Base-by-base conservation (phyloP, 345 rosid species). In the Eucalyptus pauciflora region DNA sequence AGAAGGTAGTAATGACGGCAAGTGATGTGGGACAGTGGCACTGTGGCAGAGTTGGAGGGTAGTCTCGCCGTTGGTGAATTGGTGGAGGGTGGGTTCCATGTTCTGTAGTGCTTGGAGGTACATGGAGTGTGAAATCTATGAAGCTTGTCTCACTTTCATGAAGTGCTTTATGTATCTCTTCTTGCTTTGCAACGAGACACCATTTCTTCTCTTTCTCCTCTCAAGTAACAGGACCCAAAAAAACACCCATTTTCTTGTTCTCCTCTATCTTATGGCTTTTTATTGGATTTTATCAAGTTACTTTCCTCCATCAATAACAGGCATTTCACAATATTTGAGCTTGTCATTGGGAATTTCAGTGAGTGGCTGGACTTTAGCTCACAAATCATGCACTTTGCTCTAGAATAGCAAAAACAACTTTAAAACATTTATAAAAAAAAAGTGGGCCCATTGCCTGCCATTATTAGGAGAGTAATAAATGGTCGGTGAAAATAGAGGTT, bases 371-470 rank as follows among this genome's bases (percentile, higher is more conserved):
- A 64, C 76, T 14, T 7, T 64, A 0, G 60, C 60, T 20, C 60
- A 54, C 2, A 20, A 10, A 54, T 54, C 60, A 54, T 1, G 24
- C 6, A 10, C 29, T 56, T 56, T 56, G 29, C 10, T 56, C 25
- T 12, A 10, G 62, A 10, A 12, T 10, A 56, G 41, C 37, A 33
- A 67, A 17, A 31, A 67, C 79, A 31, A 67, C 41, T 67, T 67
- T 31, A n/a, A 15, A 31, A 31, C 17, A 31, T 8, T 33, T 2
- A 3, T 52, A 0, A 2, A 16, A n/a, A 67, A 13, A 1, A 67
- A 15, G 9, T 33, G 80, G 25, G 22, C 80, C 81, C 45, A 20
- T 17, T 33, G 25, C 81, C 22, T 69, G 1, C 25, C 4, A 69
- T 69, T 37, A 33, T 17, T 69, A 69, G 45, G 81, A 69, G 43